Percentiles rank a stretch among this genome's conserved stretches.
phyloP scores from a whole-genome alignment of 805 yeast species.

The Brettanomyces naardenensis region DNA sequence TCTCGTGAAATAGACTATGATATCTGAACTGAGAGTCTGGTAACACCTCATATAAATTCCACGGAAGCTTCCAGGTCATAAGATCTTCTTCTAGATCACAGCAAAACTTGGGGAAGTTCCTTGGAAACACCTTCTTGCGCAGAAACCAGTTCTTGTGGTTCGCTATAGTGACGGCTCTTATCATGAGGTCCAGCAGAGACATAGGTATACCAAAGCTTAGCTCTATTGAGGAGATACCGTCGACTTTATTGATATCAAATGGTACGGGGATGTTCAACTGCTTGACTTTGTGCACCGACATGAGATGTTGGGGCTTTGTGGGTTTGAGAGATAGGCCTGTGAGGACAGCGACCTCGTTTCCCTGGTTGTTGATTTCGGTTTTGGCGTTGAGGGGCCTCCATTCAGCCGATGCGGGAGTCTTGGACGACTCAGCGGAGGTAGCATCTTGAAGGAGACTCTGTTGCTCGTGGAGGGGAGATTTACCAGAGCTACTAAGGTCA shows the following conservation, averaged over 20 bases:
- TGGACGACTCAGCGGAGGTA: no score
- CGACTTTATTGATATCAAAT: slow-evolving; percentile 6
- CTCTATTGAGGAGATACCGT: slow-evolving; percentile 23
- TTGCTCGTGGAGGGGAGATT: no score
- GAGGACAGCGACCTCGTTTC: slow-evolving; percentile 10
- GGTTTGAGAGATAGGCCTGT: slow-evolving; percentile 13
- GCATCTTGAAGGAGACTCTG: no score
- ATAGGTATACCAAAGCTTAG: slow-evolving; percentile 41
- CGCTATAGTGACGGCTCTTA: slow-evolving; percentile 37
- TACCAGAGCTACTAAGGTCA: no score
- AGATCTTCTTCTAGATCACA: slow-evolving; percentile 47
- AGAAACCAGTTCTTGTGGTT: slow-evolving; percentile 45
- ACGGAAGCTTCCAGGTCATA: slow-evolving; percentile 37
- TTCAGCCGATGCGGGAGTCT: no score
- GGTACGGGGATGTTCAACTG: slow-evolving; percentile 16
- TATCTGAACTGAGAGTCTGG: slow-evolving; percentile 16
- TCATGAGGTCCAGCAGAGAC: slow-evolving; percentile 37
- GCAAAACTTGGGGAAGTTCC: slow-evolving; percentile 48
- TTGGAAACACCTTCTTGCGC: slow-evolving; percentile 34
- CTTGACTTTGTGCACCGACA: slow-evolving; percentile 2
- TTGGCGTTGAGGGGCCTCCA: slow-evolving; percentile 1
- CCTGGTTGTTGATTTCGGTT: slow-evolving; percentile 4
- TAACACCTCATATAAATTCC: slow-evolving; percentile 30
- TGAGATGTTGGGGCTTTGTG: slow-evolving; percentile 8
- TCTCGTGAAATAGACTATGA: slow-evolving; percentile 32